These are phyloP conservation scores for Fragosphaeria purpurea DNA, from an alignment of 2,329 filamentous ascomycete genomes.

Conservation along the genomic window DNA sequence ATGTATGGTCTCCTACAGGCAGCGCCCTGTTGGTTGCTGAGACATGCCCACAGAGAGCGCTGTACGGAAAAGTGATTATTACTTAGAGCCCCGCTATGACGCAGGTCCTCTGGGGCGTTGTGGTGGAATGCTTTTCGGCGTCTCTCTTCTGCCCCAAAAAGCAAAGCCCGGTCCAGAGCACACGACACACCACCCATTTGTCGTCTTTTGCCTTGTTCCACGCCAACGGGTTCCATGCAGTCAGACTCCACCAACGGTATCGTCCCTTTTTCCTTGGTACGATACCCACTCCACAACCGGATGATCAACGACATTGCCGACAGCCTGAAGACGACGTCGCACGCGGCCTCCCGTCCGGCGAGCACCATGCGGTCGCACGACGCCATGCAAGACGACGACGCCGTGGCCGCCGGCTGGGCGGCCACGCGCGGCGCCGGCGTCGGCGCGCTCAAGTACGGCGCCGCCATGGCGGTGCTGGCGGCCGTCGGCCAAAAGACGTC, in stretches of 20 bases:
- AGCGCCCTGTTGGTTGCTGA: too few species aligned
- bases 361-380: conserved; percentile 40
- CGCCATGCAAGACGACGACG: conserved; percentile 54
- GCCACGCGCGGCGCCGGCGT: conserved; percentile 55
- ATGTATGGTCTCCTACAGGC: too few species aligned
- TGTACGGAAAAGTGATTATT: too few species aligned
- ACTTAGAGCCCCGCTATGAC: conserved; percentile 6
- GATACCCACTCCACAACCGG: too few species aligned
- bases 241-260: too few species aligned
- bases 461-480: conserved; percentile 51
- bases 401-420: conserved; percentile 60
- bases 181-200: not conserved
- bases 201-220: too few species aligned
- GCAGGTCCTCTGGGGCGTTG: conserved; percentile 1
- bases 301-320: too few species aligned
- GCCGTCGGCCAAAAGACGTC: conserved; percentile 54
- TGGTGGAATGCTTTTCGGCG: not conserved
- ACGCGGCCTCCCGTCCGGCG: too few species aligned
- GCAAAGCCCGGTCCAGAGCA: conserved; percentile 5
- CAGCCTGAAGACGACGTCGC: too few species aligned
- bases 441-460: conserved; percentile 64
- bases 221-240: too few species aligned
- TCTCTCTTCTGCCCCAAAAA: not conserved
- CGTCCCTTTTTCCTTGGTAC: too few species aligned
- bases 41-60: too few species aligned